Evolutionary conservation across 352 stramenopile genomes (phyloP).

Genomic region (Globisporangium camurandrum): DNA sequence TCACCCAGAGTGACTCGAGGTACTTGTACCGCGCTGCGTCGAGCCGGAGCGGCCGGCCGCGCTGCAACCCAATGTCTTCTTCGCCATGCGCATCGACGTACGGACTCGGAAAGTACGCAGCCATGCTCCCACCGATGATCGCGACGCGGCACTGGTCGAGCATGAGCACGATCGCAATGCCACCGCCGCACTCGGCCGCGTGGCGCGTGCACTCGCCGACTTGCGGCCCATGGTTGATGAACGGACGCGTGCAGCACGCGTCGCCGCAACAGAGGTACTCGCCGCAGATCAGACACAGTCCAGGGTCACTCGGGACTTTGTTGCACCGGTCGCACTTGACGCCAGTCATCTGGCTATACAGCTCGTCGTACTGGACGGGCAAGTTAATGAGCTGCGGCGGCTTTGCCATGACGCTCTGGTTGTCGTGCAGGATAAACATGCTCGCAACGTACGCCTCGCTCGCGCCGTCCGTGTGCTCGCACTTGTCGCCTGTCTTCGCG

Average conservation of each 20-base stretch:
- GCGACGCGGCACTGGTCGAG: constrained; percentile 81
- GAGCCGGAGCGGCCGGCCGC: constrained; percentile 68
- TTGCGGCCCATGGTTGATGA: constrained; percentile 60
- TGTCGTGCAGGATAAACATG: constrained; percentile 84
- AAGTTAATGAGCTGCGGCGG: constrained; percentile 70
- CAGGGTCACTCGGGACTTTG: constrained; percentile 59
- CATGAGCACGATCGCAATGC: constrained; percentile 75
- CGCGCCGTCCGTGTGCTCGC: constrained; percentile 78
- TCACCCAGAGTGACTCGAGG: constrained; percentile 79
- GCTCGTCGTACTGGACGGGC: constrained; percentile 77
- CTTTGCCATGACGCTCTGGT: too few species aligned
- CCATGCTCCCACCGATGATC: constrained; percentile 80
- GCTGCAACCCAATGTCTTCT: constrained; percentile 77
- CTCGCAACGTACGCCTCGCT: constrained; percentile 82
- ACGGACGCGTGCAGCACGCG: constrained; percentile 74
- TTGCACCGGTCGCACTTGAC: constrained; percentile 64
- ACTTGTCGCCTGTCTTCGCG: constrained; percentile 68
- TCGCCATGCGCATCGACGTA: constrained; percentile 84
- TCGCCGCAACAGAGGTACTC: constrained; percentile 81
- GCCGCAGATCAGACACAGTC: constrained; percentile 78
- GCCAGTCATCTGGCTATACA: constrained; percentile 71
- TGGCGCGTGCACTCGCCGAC: constrained; percentile 84
- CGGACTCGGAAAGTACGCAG: constrained; percentile 75
- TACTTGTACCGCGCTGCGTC: constrained; percentile 65
- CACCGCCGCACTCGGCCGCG: constrained; percentile 77